Percentiles rank a stretch among this genome's conserved stretches.
Conservation (phyloP, 495 filamentous ascomycete genomes). For the Aspergillus ellipticus region DNA sequence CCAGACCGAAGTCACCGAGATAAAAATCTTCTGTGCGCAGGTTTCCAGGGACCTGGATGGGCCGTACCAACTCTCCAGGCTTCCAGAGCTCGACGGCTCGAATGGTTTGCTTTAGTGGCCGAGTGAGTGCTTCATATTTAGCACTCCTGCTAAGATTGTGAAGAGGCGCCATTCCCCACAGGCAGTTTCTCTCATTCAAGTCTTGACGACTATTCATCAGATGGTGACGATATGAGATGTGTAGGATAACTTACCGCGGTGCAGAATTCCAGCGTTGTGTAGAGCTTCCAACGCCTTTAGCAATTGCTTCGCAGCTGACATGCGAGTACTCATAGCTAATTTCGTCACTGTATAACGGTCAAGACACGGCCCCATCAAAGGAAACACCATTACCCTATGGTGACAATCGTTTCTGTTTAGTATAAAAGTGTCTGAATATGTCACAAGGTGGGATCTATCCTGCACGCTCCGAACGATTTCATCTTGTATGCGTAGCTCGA, state of each 20-base stretch:
- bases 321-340: constrained; percentile 20
- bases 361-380: constrained; percentile 27
- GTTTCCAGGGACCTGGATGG: constrained; percentile 10
- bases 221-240: not conserved
- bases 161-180: constrained; percentile 24
- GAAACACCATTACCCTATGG: constrained; percentile 28
- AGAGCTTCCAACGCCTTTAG: constrained; percentile 25
- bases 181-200: constrained; percentile 19
- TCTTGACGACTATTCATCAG: constrained; percentile 16
- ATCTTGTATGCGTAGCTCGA: constrained; percentile 22
- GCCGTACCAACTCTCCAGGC: constrained; percentile 21
- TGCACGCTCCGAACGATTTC: constrained; percentile 24
- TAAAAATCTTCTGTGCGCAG: constrained; percentile 44
- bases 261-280: constrained; percentile 25
- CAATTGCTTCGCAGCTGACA: constrained; percentile 30
- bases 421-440: constrained; percentile 18
- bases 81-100: constrained; percentile 12
- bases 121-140: constrained; percentile 25
- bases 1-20: constrained; percentile 52
- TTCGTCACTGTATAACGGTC: constrained; percentile 7
- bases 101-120: constrained; percentile 21
- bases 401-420: constrained; percentile 11
- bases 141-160: constrained; percentile 14
- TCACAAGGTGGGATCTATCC: constrained; percentile 26
- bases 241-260: constrained; percentile 21